phyloP scores from a whole-genome alignment of 495 filamentous ascomycete species.

The Polyplosphaeria fusca region DNA sequence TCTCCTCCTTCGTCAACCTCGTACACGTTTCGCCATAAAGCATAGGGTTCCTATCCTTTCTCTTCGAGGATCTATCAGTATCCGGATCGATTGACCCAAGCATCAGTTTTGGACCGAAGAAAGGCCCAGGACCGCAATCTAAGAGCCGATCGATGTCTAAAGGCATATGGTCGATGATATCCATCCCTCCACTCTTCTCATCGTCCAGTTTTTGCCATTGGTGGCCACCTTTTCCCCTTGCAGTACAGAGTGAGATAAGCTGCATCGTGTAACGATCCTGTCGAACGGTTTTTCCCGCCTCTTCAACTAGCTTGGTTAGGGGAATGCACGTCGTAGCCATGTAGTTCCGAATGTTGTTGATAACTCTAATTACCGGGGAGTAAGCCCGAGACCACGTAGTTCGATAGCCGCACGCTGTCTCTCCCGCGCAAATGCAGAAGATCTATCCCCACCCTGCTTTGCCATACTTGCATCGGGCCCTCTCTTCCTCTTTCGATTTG shows the following conservation, averaged over 20 bases:
- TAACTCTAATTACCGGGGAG: no score
- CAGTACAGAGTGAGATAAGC: not conserved
- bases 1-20: not conserved
- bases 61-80: not conserved
- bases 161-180: not conserved
- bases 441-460: slow-evolving; percentile 7
- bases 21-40: not conserved
- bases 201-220: not conserved
- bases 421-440: slow-evolving; percentile 11
- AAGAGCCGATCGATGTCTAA: not conserved
- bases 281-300: not conserved
- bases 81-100: not conserved
- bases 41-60: not conserved
- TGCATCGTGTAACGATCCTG: not conserved
- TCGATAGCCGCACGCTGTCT: slow-evolving; percentile 5
- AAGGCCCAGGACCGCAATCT: not conserved
- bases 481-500: slow-evolving; percentile 26
- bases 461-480: not conserved
- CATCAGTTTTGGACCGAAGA: not conserved
- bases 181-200: not conserved
- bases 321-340: not conserved
- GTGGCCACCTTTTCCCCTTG: not conserved
- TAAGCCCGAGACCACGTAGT: no score
- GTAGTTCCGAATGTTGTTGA: not conserved
- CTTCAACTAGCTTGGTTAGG: not conserved